A percentile compares a stretch with the other conserved stretches of the same genome.
These are phyloP conservation scores for Hanseniaspora occidentalis DNA, from an alignment of 805 yeast species.

Conservation along the genomic window DNA sequence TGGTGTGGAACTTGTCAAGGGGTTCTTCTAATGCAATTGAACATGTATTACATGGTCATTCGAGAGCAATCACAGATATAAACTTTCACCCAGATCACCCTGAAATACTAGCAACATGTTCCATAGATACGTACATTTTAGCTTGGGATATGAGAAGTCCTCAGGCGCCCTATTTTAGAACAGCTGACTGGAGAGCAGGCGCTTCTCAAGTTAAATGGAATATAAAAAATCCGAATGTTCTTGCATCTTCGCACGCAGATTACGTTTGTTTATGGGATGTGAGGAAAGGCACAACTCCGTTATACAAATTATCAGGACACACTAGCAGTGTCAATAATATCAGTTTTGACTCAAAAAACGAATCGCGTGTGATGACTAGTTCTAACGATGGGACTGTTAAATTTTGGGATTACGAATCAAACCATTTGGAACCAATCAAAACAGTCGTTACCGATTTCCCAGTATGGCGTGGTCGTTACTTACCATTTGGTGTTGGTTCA, in stretches of 20 bases:
- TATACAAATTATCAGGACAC: conserved; percentile 61
- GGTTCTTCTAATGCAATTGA: conserved; percentile 63
- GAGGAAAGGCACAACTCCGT: conserved; percentile 68
- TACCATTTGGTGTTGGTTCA: conserved; percentile 83
- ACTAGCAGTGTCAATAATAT: conserved; percentile 79
- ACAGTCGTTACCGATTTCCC: conserved; percentile 69
- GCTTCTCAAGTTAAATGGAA: conserved; percentile 96
- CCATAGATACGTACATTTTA: conserved; percentile 77
- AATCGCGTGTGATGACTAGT: conserved; percentile 58
- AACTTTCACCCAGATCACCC: conserved; percentile 84
- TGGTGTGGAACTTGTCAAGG: conserved; percentile 82
- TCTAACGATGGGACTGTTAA: conserved; percentile 80
- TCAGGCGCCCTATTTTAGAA: conserved; percentile 53
- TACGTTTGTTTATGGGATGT: conserved; percentile 79
- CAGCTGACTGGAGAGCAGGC: conserved; percentile 93
- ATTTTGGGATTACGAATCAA: conserved; percentile 56
- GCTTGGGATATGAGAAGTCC: conserved; percentile 90
- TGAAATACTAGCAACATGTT: conserved; percentile 81
- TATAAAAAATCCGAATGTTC: conserved; percentile 53
- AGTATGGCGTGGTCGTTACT: conserved; percentile 73
- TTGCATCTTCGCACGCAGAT: conserved; percentile 82
- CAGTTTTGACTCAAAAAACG: conserved; percentile 57
- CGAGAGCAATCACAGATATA: conserved; percentile 90
- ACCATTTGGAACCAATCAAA: conserved; percentile 34
- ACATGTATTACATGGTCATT: conserved; percentile 78